Base-by-base conservation (phyloP, 2,329 filamentous ascomycete species). In the Aspergillus oerlinghausenensis region DNA sequence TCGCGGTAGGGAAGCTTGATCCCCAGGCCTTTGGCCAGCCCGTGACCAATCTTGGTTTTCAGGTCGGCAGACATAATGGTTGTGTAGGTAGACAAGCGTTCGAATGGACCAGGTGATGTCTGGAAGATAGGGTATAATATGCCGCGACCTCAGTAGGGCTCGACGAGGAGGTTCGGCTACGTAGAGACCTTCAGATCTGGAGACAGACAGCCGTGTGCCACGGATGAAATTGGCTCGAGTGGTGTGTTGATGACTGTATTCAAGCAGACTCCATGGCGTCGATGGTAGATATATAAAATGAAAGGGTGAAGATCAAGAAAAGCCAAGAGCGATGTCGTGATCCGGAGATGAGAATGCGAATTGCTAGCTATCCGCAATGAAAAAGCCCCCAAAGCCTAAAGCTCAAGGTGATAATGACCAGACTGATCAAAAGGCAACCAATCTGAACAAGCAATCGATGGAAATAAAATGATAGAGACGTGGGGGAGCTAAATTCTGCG, bases 1-100 rank as follows among this genome's bases (percentile, higher is more conserved):
- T 92, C 82, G 47, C 84, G 80, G 59, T 88, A 84, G 59, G 90
- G 79, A 32, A 96, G 78, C 73, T 94, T 89, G 80, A 97, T 96
- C 57, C 89, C 88, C 38, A 97, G 80, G 59, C 80, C 81, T 73
- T 90, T 94, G 70, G 92, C 92, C 72, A 96, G 73, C 65, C 80
- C 78, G 68, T 88, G 88, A 74, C 90, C 88, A 62, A 88, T 64
- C 72, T 88, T 87, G 64, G 81, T 82, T 29, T 68, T 64, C 35
- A 70, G 65, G 19, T 69, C 67, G 57, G 61, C 58, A 55, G 66
- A 58, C 69, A 78, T 77, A 65, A 52, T 70, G 54, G 52, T 45
- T 52, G 23, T 38, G 32, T 17, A 38, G 5, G 32, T 17, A 17
- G 29, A 23, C 32, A 35, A 47, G 51, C 40, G 47, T 38, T 7